phyloP scores from a whole-genome alignment of 139 green algal genomes.

The Closterium sp. region DNA sequence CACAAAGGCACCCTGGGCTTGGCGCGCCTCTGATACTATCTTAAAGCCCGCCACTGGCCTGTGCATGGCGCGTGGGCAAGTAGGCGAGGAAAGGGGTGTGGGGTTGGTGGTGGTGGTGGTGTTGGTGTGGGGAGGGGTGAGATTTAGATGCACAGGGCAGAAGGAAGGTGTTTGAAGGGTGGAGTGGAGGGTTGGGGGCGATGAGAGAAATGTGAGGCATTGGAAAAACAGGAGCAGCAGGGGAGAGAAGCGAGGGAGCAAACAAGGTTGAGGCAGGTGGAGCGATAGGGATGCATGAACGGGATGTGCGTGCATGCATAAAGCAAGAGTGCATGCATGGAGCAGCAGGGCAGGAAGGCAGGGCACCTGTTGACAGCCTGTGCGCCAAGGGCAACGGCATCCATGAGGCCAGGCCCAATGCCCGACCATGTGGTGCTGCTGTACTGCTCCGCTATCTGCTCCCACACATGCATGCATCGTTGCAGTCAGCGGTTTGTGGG shows the following conservation, averaged over 20 bases:
- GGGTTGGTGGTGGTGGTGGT: too few species aligned
- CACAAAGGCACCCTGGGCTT: neutral
- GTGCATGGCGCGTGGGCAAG: neutral
- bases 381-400: conserved; percentile 29
- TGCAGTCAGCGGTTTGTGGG: too few species aligned
- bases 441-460: conserved; percentile 6
- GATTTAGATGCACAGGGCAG: neutral
- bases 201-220: neutral
- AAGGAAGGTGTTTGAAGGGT: neutral
- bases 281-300: neutral
- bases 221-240: neutral
- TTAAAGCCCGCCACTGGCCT: conserved; percentile 28
- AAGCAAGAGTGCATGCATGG: too few species aligned
- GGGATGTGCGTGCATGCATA: neutral
- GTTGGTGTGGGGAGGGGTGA: too few species aligned
- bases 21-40: conserved; percentile 12
- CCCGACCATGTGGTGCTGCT: conserved; percentile 45
- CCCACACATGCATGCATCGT: neutral
- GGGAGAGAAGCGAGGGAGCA: neutral
- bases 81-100: too few species aligned
- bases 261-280: neutral
- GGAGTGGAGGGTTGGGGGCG: neutral
- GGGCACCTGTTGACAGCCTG: neutral
- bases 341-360: too few species aligned
- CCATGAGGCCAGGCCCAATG: conserved; percentile 46